Base-by-base conservation (phyloP, 371 early-diverging fungal species). In the Chytridium lagenaria region DNA sequence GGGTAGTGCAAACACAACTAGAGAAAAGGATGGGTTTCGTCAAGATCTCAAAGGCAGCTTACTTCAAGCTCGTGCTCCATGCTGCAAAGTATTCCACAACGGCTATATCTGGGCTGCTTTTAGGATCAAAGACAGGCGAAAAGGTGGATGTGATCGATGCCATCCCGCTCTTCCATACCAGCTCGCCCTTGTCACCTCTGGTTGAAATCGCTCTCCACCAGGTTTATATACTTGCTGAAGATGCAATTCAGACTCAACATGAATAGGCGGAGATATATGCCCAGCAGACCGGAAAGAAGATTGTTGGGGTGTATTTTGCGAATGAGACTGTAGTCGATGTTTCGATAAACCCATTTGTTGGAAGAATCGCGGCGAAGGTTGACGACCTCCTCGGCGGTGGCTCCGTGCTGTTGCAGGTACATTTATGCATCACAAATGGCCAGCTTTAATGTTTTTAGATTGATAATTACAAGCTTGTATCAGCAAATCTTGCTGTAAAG, bases 131-230 rank as follows among this genome's bases (percentile, higher is more conserved):
- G 67, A 71, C 74, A 57, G 39, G 50, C 26, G 66, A 63, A 7
- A 51, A 28, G 19, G 66, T 84, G 28, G 71, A 81, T 30, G 78
- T 90, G 19, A 75, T 76, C 1, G 90, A 91, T 71, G 92, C 91
- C 19, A 77, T 94, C 16, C 93, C 95, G 36, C 84, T 93, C 23
- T 89, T 92, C 70, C 95, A 94, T 85, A 88, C 90, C 72, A 90
- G 91, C 90, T 86, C 85, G 37, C 85, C 90, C 19, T 74, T 93
- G 74, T 87, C 92, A 0, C 92, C 93, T 51, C 90, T 92, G 90
- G 84, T 91, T 16, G 92, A 93, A 74, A 85, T 90, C 16, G 92
- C 92, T 33, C 79, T 94, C 71, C 88, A 88, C 69, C 92, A 92
- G 85, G 92, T 90, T 40, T 40, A 40, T 44, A 5, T 66, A 23